Evolutionary conservation across 495 filamentous ascomycete genomes (phyloP).

Genomic region (Ramalina intermedia): DNA sequence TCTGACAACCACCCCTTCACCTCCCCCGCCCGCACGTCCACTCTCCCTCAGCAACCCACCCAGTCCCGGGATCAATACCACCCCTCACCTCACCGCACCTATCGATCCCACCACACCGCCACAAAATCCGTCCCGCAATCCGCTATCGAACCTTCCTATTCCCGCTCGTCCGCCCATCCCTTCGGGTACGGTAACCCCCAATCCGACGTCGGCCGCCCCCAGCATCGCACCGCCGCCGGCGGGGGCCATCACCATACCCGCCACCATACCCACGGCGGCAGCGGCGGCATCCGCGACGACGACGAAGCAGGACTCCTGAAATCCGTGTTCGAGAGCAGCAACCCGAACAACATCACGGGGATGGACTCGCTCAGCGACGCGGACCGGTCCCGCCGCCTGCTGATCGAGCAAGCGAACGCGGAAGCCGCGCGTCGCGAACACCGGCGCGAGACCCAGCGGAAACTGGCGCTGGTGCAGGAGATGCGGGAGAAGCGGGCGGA

Average conservation of each 20-base stretch:
- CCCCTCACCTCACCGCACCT: slow-evolving; percentile 43
- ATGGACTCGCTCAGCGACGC: not conserved
- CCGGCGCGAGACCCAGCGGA: slow-evolving; percentile 19
- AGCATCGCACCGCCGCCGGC: too few species aligned
- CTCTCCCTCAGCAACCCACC: slow-evolving; percentile 57
- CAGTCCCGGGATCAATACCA: slow-evolving; percentile 43
- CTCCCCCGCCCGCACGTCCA: slow-evolving; percentile 58
- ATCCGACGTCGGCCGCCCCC: not conserved
- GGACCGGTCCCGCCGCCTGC: too few species aligned
- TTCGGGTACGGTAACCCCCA: slow-evolving; percentile 50
- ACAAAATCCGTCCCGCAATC: slow-evolving; percentile 12
- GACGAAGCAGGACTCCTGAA: not conserved
- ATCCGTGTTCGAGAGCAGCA: too few species aligned
- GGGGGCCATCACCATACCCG: too few species aligned
- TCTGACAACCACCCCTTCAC: slow-evolving; percentile 45
- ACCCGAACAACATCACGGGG: too few species aligned
- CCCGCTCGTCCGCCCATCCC: slow-evolving; percentile 43
- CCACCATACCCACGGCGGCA: not conserved
- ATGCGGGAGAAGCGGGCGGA: slow-evolving; percentile 21
- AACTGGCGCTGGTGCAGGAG: slow-evolving; percentile 21
- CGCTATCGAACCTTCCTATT: slow-evolving; percentile 4
- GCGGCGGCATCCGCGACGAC: not conserved
- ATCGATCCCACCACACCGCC: slow-evolving; percentile 3
- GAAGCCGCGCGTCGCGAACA: slow-evolving; percentile 24
- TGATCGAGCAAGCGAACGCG: not conserved